Evolutionary conservation across 768 basidiomycete species (phyloP), one percentile per base, ranked within the genome.

Genomic region (Collybia mongolica): DNA sequence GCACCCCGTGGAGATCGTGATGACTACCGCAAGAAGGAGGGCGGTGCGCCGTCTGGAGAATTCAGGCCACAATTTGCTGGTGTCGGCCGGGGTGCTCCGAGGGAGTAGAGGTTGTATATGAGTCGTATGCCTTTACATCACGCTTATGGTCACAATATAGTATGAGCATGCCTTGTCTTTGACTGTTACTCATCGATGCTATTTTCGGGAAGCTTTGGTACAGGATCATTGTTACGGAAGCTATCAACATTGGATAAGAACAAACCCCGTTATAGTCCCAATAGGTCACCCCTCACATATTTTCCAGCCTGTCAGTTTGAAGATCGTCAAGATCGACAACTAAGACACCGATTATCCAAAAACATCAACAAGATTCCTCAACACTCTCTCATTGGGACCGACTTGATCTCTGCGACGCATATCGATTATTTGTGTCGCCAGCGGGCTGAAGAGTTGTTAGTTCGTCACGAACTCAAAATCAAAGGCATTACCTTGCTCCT

Each of bases 11-110:
- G 84, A 39, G 88, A 90, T 69, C 83, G 92, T 60, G 94, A 95
- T 23, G 92, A 90, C 62, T 97, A 97, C 82, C 79, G 89, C 65
- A 92, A 90, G 78, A 90, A 91, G 80, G 91, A 96, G 70, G 82
- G 81, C 54, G 88, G 86, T 65, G 92, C 91, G 23, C 88, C 90
- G 50, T 32, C 32, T 6, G 88, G 84, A 52, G 90, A 94, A 67
- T 98, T 81, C 82, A 79, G 87, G 71, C 94, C 96, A 58, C 81
- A 86, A 64, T 97, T 90, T 66, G 80, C 84, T 63, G 90, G 90
- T 70, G 88, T 94, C 60, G 93, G 93, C 49, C 84, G 93, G 62
- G 93, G 93, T 72, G 86, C 78, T 48, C 87, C 92, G 54, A 78
- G 88, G 69, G 85, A 84, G 71, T 86, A 70, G 71, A 54, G 44